Conservation (phyloP, 768 basidiomycete species). For the Serendipita indica region DNA sequence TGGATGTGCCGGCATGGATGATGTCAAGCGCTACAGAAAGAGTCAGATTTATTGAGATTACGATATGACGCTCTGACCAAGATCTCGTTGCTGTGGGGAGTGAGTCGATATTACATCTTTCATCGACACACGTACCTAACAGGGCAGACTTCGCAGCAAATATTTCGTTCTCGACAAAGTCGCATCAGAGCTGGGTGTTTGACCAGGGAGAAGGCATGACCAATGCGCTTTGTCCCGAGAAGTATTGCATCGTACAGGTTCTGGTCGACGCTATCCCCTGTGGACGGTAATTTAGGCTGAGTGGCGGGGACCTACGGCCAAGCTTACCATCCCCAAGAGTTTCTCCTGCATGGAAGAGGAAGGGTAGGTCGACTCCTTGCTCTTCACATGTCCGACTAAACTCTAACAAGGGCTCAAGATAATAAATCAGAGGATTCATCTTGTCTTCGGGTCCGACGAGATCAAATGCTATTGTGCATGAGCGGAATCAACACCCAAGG, state of each 20-base stretch:
- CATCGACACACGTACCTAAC: slow-evolving; percentile 45
- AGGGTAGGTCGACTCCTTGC: slow-evolving; percentile 49
- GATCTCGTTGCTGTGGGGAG: slow-evolving; percentile 47
- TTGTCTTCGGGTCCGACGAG: slow-evolving; percentile 64
- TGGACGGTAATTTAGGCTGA: neutral
- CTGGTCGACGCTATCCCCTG: slow-evolving; percentile 37
- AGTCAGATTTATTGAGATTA: neutral
- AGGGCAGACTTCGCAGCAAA: slow-evolving; percentile 63
- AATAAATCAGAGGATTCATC: slow-evolving; percentile 43
- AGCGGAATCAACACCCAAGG: neutral
- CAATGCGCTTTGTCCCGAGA: slow-evolving; percentile 64
- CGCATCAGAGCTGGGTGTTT: slow-evolving; percentile 64
- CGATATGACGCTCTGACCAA: slow-evolving; percentile 30
- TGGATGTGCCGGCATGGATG: slow-evolving; percentile 70
- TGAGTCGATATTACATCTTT: neutral
- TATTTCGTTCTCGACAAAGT: slow-evolving; percentile 44
- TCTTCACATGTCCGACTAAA: slow-evolving; percentile 46
- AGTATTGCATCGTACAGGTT: slow-evolving; percentile 71
- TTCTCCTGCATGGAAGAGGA: slow-evolving; percentile 70
- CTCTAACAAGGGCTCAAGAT: slow-evolving; percentile 41
- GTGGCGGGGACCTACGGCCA: neutral
- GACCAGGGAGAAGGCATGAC: slow-evolving; percentile 65
- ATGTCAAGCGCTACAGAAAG: slow-evolving; percentile 42
- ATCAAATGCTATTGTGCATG: slow-evolving; percentile 45
- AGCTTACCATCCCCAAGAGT: slow-evolving; percentile 58